Conservation (phyloP, 1,284 basidiomycete species). For the Wolfiporia cocos region DNA sequence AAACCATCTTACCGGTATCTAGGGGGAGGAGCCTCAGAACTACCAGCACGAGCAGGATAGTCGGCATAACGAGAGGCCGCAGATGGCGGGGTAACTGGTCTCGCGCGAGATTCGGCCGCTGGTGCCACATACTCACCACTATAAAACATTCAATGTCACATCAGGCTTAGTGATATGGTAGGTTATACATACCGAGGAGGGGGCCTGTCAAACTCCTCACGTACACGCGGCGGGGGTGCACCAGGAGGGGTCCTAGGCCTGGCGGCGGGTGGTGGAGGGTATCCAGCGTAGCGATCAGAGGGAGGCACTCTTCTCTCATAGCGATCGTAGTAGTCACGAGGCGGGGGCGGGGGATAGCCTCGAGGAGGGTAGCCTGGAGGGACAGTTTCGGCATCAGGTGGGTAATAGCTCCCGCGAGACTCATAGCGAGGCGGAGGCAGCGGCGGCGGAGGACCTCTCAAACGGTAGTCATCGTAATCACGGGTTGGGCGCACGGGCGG, state of each 20-base stretch:
- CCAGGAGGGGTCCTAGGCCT: constrained; percentile 44
- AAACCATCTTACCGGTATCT: constrained; percentile 51
- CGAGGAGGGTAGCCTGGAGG: constrained; percentile 36
- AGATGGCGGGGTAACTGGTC: constrained; percentile 49
- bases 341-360: constrained; percentile 37
- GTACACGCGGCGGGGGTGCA: constrained; percentile 28
- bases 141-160: not conserved
- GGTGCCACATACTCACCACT: constrained; percentile 40
- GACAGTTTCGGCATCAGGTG: constrained; percentile 26
- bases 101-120: constrained; percentile 43
- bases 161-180: not conserved
- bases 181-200: constrained; percentile 37
- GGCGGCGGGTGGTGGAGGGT: constrained; percentile 27
- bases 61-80: constrained; percentile 43
- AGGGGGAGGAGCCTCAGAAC: constrained; percentile 29
- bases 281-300: constrained; percentile 32
- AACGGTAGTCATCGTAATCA: constrained; percentile 63
- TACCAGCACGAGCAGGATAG: constrained; percentile 42
- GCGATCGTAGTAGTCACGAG: constrained; percentile 51
- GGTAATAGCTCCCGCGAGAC: constrained; percentile 32
- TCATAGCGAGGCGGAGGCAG: constrained; percentile 34
- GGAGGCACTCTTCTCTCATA: constrained; percentile 46
- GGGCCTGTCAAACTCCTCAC: constrained; percentile 44
- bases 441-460: constrained; percentile 36
- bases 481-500: constrained; percentile 44